Evolutionary conservation across 345 rosid species (phyloP).

Genomic region (Eucalyptus cloeziana): DNA sequence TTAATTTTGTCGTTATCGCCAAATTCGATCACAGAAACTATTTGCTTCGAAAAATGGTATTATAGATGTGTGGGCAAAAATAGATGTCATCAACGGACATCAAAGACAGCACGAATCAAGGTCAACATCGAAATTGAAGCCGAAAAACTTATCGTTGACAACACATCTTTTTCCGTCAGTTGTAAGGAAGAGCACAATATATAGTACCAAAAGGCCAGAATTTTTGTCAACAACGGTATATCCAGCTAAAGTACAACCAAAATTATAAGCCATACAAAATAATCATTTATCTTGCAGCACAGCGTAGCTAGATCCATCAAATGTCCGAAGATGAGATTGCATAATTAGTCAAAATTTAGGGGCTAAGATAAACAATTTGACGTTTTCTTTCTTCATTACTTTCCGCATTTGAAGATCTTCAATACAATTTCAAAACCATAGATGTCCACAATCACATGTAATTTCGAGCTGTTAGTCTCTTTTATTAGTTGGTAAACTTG

Average conservation of each 20-base stretch:
- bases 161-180: neutral
- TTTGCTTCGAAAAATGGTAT: neutral
- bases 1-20: neutral
- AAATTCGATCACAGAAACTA: too few relatives aligned
- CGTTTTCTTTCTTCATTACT: neutral
- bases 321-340: too few relatives aligned
- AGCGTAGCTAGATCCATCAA: too few relatives aligned
- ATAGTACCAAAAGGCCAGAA: neutral
- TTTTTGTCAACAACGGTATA: neutral
- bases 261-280: too few relatives aligned
- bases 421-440: neutral
- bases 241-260: neutral
- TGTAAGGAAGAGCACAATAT: neutral
- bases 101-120: neutral
- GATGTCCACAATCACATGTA: neutral
- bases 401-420: neutral
- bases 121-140: neutral
- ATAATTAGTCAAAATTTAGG: neutral
- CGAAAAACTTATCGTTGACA: neutral
- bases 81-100: neutral
- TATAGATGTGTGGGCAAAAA: neutral
- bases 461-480: neutral
- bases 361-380: neutral
- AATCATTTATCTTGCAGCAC: conserved; percentile 47
- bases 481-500: neutral